Conservation (phyloP, 139 green algal genomes). For the Spirogloea muscicola region DNA sequence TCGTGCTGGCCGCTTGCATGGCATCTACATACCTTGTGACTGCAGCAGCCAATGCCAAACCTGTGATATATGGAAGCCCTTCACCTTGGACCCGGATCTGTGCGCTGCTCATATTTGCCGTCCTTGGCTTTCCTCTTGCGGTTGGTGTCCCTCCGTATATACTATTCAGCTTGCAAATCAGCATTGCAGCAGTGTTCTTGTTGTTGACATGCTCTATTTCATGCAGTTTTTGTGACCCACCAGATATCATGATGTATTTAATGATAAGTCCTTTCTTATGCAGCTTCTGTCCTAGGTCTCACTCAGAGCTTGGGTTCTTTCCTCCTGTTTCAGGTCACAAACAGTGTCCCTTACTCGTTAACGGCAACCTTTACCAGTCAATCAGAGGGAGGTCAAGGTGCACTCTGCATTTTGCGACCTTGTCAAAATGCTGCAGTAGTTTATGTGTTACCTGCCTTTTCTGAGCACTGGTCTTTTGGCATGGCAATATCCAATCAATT, state of each 20-base stretch:
- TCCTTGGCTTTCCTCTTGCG: constrained; percentile 40
- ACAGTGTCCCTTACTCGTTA: constrained; percentile 42
- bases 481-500: no score
- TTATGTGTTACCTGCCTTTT: no score
- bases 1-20: constrained; percentile 26
- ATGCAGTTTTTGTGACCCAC: not conserved
- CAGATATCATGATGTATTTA: not conserved
- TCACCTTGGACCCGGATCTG: not conserved
- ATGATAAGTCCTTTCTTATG: not conserved
- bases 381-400: constrained; percentile 34
- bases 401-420: no score
- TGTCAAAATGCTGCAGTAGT: no score
- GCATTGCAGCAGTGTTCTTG: not conserved
- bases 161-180: not conserved
- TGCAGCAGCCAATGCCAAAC: not conserved
- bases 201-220: not conserved
- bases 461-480: no score
- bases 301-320: not conserved
- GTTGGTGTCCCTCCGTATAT: constrained; percentile 4
- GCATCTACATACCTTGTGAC: constrained; percentile 12
- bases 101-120: constrained; percentile 40
- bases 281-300: not conserved
- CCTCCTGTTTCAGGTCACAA: constrained; percentile 26
- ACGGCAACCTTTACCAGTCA: constrained; percentile 25
- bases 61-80: not conserved